A percentile compares a stretch with the other conserved stretches of the same genome.
phyloP scores from a whole-genome alignment of 495 filamentous ascomycete species.

The Bryoglossum gracile region DNA sequence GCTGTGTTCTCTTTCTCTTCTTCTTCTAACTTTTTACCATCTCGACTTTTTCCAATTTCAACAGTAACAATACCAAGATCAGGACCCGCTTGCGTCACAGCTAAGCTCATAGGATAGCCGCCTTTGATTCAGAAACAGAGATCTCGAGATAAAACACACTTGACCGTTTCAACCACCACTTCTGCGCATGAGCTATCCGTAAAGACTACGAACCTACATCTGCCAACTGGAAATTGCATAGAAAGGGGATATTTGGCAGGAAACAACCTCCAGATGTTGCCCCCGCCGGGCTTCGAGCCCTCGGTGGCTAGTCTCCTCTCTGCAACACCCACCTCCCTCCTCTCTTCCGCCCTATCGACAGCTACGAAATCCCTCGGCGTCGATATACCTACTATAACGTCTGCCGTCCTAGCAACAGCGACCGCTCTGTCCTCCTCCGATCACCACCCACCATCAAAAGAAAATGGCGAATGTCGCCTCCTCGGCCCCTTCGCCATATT shows the following conservation, averaged over 20 bases:
- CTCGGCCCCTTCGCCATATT: conserved; percentile 83
- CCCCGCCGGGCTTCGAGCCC: conserved; percentile 23
- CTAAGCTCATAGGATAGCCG: not conserved
- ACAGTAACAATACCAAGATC: not conserved
- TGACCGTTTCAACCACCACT: not conserved
- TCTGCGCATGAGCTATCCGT: not conserved
- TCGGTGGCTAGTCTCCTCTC: conserved; percentile 14
- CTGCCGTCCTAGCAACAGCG: conserved; percentile 26
- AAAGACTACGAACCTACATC: too few species aligned
- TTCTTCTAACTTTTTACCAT: not conserved
- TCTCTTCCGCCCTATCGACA: conserved; percentile 19
- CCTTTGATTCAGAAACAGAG: conserved; percentile 1
- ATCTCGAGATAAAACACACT: not conserved
- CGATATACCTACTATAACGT: conserved; percentile 26
- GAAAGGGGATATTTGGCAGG: not conserved
- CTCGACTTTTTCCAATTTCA: not conserved
- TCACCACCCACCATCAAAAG: not conserved
- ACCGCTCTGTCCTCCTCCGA: conserved; percentile 21
- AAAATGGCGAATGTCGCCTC: conserved; percentile 60
- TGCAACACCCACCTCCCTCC: conserved; percentile 21
- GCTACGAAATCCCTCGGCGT: conserved; percentile 16
- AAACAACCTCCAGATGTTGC: conserved; percentile 11
- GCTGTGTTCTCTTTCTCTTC: too few species aligned
- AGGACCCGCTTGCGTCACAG: not conserved
- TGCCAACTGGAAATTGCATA: not conserved